Conservation (phyloP, 75 land plant genomes). For the Picea glauca region DNA sequence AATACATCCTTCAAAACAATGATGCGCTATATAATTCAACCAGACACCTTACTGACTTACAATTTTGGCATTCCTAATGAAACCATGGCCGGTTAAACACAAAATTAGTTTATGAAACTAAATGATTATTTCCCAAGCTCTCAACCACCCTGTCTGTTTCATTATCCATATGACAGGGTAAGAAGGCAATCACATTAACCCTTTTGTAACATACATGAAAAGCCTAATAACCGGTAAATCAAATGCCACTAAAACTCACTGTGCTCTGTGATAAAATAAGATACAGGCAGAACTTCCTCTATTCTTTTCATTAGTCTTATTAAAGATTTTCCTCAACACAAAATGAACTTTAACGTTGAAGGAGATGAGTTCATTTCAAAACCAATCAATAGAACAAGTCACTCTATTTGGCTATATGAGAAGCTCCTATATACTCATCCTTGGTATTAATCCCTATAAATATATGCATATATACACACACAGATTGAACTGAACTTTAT, state of each 20-base stretch:
- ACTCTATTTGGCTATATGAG: neutral
- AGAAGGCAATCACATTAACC: no score
- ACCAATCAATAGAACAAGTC: neutral
- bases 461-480: neutral
- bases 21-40: no score
- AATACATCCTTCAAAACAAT: no score
- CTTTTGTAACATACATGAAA: no score
- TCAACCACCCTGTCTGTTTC: neutral
- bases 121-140: neutral
- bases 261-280: no score
- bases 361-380: neutral
- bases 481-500: neutral
- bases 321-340: neutral
- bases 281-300: neutral
- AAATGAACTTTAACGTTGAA: constrained; percentile 1
- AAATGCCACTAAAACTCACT: no score
- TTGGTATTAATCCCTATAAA: neutral
- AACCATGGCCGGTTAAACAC: no score
- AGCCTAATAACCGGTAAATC: no score
- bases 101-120: neutral
- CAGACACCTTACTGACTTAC: no score
- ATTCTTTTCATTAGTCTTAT: neutral
- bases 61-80: no score
- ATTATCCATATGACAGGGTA: no score
- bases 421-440: neutral